Evolutionary conservation across 208 protist genomes (phyloP), one percentile per base, ranked within the genome.

Genomic region (Crithidia fasciculata): DNA sequence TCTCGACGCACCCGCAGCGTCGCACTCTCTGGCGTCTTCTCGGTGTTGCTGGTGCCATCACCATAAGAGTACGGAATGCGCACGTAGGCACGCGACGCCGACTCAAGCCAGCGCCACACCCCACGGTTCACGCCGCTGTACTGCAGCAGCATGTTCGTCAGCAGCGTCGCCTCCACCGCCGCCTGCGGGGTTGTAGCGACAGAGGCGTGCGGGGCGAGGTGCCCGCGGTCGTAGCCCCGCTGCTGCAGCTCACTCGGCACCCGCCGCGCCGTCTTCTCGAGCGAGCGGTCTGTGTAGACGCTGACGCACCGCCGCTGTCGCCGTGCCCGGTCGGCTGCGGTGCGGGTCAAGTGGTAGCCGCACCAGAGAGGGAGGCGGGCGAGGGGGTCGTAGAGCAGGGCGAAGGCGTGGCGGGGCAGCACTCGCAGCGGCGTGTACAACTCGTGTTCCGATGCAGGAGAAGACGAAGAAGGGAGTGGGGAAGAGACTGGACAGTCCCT

Each of bases 161-260:
- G 74, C 49, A 91, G 56, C 28, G 85, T 45, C 12, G 85, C 74
- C 69, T 93, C 85, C 57, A 89, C 9, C 18, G 70, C 77, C 2
- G 73, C 68, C 64, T 82, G 76, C 13, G 53, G 15, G 4, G 69
- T 81, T 6, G 62, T 52, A 15, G 83, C 83, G 8, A 91, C 85
- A 4, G 85, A 84, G 6, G 85, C 88, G 69, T 89, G 80, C 44
- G 85, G 88, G 16, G 88, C 88, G n/a, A 93, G 78, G 64, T 93
- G 88, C 5, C 88, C 84, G 19, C 84, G 81, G 49, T 93, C 85
- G 77, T 79, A 83, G 28, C 71, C 65, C 2, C 69, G 40, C 16
- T 36, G 45, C 57, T 63, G 58, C 63, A 87, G 18, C 63, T 87
- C 74, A 0, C 36, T 37, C 12, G 74, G 69, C 2, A 67, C 57